Evolutionary conservation across 805 yeast genomes (phyloP), one percentile per base, ranked within the genome.

Genomic region (Candida ipomoeae): DNA sequence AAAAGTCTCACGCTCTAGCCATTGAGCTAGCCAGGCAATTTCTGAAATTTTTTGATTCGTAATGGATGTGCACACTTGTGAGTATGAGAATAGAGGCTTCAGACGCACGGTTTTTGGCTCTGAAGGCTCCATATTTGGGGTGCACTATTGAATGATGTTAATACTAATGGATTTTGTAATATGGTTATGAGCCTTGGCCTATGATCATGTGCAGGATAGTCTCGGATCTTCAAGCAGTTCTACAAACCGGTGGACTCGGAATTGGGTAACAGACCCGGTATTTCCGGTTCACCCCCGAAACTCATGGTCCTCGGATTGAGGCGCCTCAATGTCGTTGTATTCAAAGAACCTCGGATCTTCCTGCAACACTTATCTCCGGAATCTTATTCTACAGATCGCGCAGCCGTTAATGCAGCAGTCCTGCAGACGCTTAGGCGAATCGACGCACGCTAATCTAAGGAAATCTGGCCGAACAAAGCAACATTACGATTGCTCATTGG

Each of bases 1-100:
- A 57, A 57, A 57, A 57, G 61, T 57, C 61, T 48, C 61, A 57
- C 61, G 61, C 61, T 57, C 61, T 57, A 57, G 61, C 61, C 61
- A 57, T 57, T 57, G 61, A 57, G 61, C 61, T 57, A 57, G 61
- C 61, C 61, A 55, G 61, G 61, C 61, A 40, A 1, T n/a, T 45
- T 33, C 6, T 37, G 13, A 8, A 2, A 26, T 3, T 3, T 26
- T 26, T 26, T 3, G 2, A 2, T 26, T 26, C 2, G 2, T 1
- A 8, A 26, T 8, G 11, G 5, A 10, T 26, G 11, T 26, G 11
- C 2, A 26, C 29, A 26, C 5, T 10, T 10, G 5, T 6, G 26
- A 7, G 8, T 21, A 5, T 21, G 3, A 21, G 7, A 7, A 21
- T 21, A 1, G 11, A 26, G 4, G 4, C 1, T 8, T 2, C 3